Percentiles rank a stretch among this genome's conserved stretches.
Evolutionary conservation across 83 land plant genomes (phyloP).

Genomic region (Isoetes engelmannii): DNA sequence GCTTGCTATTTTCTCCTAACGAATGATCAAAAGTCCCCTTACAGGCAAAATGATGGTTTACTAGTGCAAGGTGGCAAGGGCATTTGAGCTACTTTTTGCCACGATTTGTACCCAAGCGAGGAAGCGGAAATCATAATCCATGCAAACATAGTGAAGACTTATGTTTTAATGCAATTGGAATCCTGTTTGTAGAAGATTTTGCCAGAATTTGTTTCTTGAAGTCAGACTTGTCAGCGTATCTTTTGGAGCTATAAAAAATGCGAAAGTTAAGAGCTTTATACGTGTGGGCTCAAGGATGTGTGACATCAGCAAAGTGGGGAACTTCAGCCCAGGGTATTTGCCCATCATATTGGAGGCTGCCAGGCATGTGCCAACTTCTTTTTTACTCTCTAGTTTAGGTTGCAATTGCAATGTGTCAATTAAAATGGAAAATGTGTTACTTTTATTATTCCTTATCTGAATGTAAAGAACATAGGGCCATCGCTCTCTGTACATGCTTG

Average conservation of each 20-base stretch:
- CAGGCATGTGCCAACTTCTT: slow-evolving; percentile 12
- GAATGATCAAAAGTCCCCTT: background rate
- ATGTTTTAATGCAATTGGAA: too few relatives aligned
- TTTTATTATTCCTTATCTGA: background rate
- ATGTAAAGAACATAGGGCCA: background rate
- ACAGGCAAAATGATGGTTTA: too few relatives aligned
- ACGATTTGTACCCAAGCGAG: too few relatives aligned
- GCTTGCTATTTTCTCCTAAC: too few relatives aligned
- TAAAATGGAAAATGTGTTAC: background rate
- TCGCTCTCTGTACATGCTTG: slow-evolving; percentile 1
- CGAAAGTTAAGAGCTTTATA: background rate
- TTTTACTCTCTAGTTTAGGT: background rate
- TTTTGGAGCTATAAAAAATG: too few relatives aligned
- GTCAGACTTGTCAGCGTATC: too few relatives aligned
- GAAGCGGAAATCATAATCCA: too few relatives aligned
- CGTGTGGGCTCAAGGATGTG: slow-evolving; percentile 17
- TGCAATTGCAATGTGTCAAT: background rate
- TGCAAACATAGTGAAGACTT: too few relatives aligned
- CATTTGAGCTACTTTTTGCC: too few relatives aligned
- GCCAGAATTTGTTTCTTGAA: too few relatives aligned
- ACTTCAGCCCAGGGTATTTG: slow-evolving; percentile 25
- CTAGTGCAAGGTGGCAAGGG: too few relatives aligned
- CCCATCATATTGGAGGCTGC: slow-evolving; percentile 33
- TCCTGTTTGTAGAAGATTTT: too few relatives aligned
- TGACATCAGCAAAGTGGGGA: slow-evolving; percentile 35